Percentiles rank a stretch among this genome's conserved stretches.
Evolutionary conservation across 1,284 basidiomycete species (phyloP).

Genomic region (Rhodotorula sp.): DNA sequence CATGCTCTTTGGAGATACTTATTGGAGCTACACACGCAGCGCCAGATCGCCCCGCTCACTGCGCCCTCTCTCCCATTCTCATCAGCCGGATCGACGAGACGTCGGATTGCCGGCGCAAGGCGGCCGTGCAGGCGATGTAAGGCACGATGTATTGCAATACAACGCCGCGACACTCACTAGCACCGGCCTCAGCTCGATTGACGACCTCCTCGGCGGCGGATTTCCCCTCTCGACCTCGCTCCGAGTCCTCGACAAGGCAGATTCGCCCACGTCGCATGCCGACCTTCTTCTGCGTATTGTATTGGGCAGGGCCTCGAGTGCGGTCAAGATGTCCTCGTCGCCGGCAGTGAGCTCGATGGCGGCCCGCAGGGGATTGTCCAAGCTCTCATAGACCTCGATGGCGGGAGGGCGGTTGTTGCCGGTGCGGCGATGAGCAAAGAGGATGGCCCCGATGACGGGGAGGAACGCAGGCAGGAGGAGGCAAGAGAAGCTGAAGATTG

Average conservation of each 20-base stretch:
- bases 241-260: conserved; percentile 73
- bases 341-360: conserved; percentile 55
- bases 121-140: conserved; percentile 19
- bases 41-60: neutral
- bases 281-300: conserved; percentile 86
- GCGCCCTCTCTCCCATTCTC: neutral
- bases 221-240: conserved; percentile 79
- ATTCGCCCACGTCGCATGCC: conserved; percentile 80
- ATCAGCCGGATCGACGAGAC: neutral
- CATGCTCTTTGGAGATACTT: neutral
- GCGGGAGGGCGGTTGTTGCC: conserved; percentile 43
- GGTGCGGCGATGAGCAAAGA: conserved; percentile 50
- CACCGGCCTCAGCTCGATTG: conserved; percentile 86
- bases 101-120: conserved; percentile 31
- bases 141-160: conserved; percentile 44
- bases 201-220: conserved; percentile 91
- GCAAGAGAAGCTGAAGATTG: conserved; percentile 74
- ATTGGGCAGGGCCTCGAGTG: conserved; percentile 78
- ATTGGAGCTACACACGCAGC: neutral
- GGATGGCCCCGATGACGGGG: conserved; percentile 56
- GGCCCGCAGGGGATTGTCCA: conserved; percentile 55
- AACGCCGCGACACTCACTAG: conserved; percentile 58
- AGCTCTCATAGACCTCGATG: conserved; percentile 45
- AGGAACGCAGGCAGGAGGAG: conserved; percentile 59
- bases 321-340: conserved; percentile 68